Conservation (phyloP, 2,329 filamentous ascomycete genomes). For the Pseudohalonectria lignicola region DNA sequence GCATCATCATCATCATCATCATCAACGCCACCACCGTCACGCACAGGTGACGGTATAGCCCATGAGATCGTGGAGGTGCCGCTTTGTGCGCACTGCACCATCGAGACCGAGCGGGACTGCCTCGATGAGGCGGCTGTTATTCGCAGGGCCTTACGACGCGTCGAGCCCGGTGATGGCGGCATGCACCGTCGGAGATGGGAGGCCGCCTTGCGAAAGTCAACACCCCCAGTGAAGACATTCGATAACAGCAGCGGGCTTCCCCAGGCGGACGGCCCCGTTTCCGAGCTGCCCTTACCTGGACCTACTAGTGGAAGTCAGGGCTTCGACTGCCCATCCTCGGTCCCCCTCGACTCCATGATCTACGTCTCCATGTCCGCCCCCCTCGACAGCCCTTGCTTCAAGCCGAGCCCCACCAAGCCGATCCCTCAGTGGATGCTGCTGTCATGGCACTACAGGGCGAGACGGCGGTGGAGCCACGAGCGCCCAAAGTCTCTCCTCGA, state of each 20-base stretch:
- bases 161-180: conserved; percentile 33
- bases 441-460: neutral
- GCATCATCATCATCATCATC: no score
- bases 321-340: no score
- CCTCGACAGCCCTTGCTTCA: conserved; percentile 32
- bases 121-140: conserved; percentile 19
- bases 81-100: conserved; percentile 34
- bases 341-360: conserved; percentile 22
- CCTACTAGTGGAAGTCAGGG: no score
- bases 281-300: no score
- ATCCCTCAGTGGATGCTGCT: conserved; percentile 36
- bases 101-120: conserved; percentile 25
- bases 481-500: neutral
- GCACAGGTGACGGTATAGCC: conserved; percentile 7
- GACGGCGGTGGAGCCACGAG: neutral
- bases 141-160: conserved; percentile 29
- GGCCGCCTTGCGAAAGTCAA: conserved; percentile 4
- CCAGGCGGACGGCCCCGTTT: neutral
- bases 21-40: no score
- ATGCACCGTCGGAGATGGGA: conserved; percentile 33
- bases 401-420: conserved; percentile 36
- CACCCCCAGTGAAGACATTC: neutral
- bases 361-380: conserved; percentile 41
- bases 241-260: no score
- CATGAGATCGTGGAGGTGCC: conserved; percentile 35